Evolutionary conservation across 2,329 filamentous ascomycete species (phyloP), one percentile per base, ranked within the genome.

Genomic region (Chrysoporthe deuterocubensis): DNA sequence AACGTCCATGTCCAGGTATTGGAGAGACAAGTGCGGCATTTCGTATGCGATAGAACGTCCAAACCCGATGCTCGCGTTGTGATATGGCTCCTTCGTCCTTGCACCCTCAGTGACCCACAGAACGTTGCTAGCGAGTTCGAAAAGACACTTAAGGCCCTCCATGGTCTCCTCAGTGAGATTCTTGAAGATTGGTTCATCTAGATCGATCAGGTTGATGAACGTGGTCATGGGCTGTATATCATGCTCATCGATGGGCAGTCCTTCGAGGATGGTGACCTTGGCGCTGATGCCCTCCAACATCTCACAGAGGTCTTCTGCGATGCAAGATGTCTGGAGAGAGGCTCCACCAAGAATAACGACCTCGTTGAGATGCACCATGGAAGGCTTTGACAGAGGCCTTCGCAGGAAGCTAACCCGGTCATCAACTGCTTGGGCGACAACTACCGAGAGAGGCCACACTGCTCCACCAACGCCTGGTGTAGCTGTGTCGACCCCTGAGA

Each of bases 141-240:
- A 74, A 1, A 73, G 7, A n/a, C 56, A 32, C 59, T 73, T 70
- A 6, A 75, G 60, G 0, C 54, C 68, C 5, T 69, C 48, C 11
- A 72, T 70, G 9, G 59, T 61, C 21, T 50, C 57, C 0, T 44
- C 11, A 14, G 71, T 71, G 2, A 75, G 52, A 16, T 67, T 63
- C 50, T 73, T 56, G 61, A 77, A 75, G 1, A 73, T 64, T 5
- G 75, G 73, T 8, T 67, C 40, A 65, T 77, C 76, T 1, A 77
- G 69, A 0, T 76, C 74, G 4, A 71, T 46, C 32, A 76, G 64
- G 40, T 65, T 68, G 50, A 67, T 57, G 26, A 57, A 57, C 13
- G 54, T 57, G 54, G n/a, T 54, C 50, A 34, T 57, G 26, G 54
- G 54, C 26, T 21, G n/a, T 5, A 54, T 54, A 7, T 57, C 54